A percentile compares a stretch with the other conserved stretches of the same genome.
Conservation (phyloP, 352 stramenopile genomes). For the Elongisporangium undulatum region DNA sequence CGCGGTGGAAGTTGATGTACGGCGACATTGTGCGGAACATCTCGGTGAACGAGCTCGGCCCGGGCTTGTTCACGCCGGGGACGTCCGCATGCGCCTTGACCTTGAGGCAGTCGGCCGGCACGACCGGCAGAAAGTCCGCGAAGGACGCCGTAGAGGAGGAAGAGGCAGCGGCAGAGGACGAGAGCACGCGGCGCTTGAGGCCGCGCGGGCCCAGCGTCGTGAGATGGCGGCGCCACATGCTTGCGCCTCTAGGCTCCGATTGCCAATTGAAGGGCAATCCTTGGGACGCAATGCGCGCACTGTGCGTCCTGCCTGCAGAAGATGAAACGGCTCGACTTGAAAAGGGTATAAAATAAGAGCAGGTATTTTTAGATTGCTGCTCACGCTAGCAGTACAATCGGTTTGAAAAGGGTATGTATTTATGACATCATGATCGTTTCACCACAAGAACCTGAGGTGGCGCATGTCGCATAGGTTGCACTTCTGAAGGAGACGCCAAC, state of each 20-base stretch:
- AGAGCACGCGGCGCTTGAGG: neutral
- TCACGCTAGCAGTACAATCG: no score
- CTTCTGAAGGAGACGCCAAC: neutral
- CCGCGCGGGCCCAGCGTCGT: neutral
- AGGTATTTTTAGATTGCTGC: neutral
- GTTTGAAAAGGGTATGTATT: neutral
- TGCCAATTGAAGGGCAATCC: neutral
- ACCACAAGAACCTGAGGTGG: neutral
- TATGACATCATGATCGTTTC: neutral
- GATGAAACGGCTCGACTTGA: neutral
- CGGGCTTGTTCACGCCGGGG: slow-evolving; percentile 8
- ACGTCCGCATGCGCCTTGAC: slow-evolving; percentile 36
- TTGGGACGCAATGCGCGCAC: neutral
- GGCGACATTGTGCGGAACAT: slow-evolving; percentile 96
- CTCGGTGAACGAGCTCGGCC: slow-evolving; percentile 71
- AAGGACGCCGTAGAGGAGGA: slow-evolving; percentile 5
- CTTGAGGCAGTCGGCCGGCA: slow-evolving; percentile 73
- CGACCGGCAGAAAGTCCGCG: slow-evolving; percentile 64
- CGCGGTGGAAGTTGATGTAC: slow-evolving; percentile 97
- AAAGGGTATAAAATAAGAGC: neutral
- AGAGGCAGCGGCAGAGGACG: neutral
- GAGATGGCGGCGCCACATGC: neutral
- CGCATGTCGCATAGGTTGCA: neutral
- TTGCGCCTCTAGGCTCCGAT: neutral
- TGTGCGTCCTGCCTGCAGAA: neutral